phyloP scores from a whole-genome alignment of 257 asterid species.

The Parsonsia alboflavescens region DNA sequence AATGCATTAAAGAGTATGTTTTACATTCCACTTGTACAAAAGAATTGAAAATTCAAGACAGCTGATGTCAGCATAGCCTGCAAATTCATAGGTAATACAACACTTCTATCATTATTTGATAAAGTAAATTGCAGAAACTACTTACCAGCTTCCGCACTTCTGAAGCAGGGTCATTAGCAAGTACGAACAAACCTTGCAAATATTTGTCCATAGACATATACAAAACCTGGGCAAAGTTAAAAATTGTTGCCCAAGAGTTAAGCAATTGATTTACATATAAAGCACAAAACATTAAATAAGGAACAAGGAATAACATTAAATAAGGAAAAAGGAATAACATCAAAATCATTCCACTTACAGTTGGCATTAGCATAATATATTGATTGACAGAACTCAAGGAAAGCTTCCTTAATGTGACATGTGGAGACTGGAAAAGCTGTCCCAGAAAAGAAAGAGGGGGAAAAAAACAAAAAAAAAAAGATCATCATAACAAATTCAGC shows the following conservation, averaged over 20 bases:
- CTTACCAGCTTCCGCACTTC: constrained; percentile 96
- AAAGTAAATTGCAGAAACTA: not conserved
- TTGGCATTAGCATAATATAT: constrained; percentile 92
- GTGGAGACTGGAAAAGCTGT: constrained; percentile 94
- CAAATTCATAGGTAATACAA: not conserved
- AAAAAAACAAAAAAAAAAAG: constrained; percentile 16
- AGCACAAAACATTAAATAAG: not conserved
- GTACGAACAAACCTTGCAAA: constrained; percentile 86
- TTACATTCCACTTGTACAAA: not conserved
- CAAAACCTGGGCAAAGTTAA: constrained; percentile 46
- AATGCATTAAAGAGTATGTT: not conserved
- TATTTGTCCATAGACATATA: constrained; percentile 75
- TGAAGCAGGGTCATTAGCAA: constrained; percentile 73
- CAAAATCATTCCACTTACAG: constrained; percentile 38
- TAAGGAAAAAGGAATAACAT: constrained; percentile 13
- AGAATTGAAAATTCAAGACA: not conserved
- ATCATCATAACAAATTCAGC: not conserved
- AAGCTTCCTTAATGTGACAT: constrained; percentile 67
- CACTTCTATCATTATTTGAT: not conserved
- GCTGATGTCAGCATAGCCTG: not conserved
- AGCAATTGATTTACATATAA: constrained; percentile 4
- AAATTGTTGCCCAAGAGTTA: not conserved
- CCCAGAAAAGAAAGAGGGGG: not conserved
- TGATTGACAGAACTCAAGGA: constrained; percentile 89
- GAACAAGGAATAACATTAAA: constrained; percentile 10